These are phyloP conservation scores for Paxillus involutus DNA, from an alignment of 768 basidiomycete genomes.

Conservation along the genomic window DNA sequence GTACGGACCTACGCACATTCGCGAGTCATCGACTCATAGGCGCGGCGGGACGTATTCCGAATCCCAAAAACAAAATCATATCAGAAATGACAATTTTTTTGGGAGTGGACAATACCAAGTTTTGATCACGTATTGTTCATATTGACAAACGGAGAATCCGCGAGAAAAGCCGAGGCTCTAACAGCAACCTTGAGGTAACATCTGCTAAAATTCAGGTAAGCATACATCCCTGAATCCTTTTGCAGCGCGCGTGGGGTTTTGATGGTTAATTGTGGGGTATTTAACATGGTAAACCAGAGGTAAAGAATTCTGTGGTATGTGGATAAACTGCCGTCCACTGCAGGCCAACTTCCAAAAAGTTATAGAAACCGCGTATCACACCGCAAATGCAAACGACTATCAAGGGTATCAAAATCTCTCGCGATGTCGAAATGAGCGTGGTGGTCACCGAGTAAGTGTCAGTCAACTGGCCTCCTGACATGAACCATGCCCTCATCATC, in stretches of 20 bases:
- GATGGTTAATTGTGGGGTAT: slow-evolving; percentile 10
- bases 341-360: not conserved
- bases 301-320: slow-evolving; percentile 5
- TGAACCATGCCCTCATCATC: slow-evolving; percentile 86
- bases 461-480: slow-evolving; percentile 56
- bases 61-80: slow-evolving; percentile 2
- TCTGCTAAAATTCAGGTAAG: too few species aligned
- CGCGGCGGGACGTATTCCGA: not conserved
- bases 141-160: slow-evolving; percentile 1
- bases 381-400: slow-evolving; percentile 4
- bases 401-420: slow-evolving; percentile 25
- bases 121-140: too few species aligned
- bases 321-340: slow-evolving; percentile 3
- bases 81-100: not conserved
- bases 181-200: slow-evolving; percentile 12
- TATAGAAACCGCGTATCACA: slow-evolving; percentile 15
- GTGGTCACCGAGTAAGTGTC: slow-evolving; percentile 7
- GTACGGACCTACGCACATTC: not conserved
- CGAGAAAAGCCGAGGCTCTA: slow-evolving; percentile 5
- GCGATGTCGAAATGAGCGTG: slow-evolving; percentile 3
- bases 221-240: not conserved
- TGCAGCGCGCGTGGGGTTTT: slow-evolving; percentile 3
- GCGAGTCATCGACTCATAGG: too few species aligned
- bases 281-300: not conserved
- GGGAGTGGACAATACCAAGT: too few species aligned